A percentile compares a stretch with the other conserved stretches of the same genome.
These are phyloP conservation scores for Rhinocladiella mackenziei DNA, from an alignment of 2,329 filamentous ascomycete species.

Conservation along the genomic window DNA sequence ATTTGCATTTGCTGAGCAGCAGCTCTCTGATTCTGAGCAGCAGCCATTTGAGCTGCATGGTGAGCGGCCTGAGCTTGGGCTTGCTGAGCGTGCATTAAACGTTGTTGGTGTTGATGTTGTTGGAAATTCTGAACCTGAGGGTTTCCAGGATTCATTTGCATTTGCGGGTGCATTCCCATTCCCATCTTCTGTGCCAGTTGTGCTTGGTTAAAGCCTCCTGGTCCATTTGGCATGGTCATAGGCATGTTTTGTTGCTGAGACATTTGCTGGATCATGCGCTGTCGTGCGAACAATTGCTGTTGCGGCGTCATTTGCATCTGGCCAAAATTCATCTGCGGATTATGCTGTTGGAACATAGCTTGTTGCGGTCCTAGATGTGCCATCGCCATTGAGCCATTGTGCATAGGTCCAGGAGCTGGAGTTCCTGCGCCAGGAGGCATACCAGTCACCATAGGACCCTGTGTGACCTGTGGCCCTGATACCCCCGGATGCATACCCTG, in stretches of 20 bases:
- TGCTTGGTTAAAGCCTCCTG: constrained; percentile 33
- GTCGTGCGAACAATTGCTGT: constrained; percentile 34
- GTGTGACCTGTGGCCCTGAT: constrained; percentile 58
- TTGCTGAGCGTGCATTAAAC: constrained; percentile 34
- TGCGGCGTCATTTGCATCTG: constrained; percentile 30
- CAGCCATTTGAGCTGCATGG: constrained; percentile 25
- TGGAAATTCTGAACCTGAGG: constrained; percentile 42
- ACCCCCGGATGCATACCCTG: constrained; percentile 60
- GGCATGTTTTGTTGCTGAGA: constrained; percentile 24
- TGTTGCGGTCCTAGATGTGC: constrained; percentile 57
- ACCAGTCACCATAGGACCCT: constrained; percentile 60
- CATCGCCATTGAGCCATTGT: constrained; percentile 55
- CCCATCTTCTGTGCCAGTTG: constrained; percentile 39
- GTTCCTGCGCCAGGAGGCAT: constrained; percentile 58
- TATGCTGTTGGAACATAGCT: constrained; percentile 51
- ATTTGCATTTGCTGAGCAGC: constrained; percentile 42
- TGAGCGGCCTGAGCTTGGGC: constrained; percentile 33
- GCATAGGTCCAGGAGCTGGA: constrained; percentile 47
- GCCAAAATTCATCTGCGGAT: constrained; percentile 28
- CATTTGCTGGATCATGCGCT: constrained; percentile 28
- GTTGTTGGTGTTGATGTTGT: constrained; percentile 41
- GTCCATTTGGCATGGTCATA: constrained; percentile 24
- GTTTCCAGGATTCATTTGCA: constrained; percentile 39
- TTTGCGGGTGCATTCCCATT: constrained; percentile 25
- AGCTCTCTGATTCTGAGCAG: constrained; percentile 39